These are phyloP conservation scores for Meyerozyma guilliermondii DNA, from an alignment of 1,139 yeast species.

Conservation along the genomic window DNA sequence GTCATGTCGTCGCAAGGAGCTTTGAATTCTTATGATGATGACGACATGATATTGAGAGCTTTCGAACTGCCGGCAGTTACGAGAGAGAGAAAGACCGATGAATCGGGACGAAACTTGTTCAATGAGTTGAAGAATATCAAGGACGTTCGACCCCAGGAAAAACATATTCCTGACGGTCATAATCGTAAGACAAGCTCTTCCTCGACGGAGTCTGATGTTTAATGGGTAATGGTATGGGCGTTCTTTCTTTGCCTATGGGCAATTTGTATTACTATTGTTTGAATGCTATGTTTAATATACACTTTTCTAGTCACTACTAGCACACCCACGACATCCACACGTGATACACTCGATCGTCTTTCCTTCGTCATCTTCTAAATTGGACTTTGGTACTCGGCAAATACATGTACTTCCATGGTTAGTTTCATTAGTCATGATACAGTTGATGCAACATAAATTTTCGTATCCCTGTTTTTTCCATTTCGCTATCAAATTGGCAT, in stretches of 20 bases:
- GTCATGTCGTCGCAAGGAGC: constrained; percentile 23
- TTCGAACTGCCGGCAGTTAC: constrained; percentile 29
- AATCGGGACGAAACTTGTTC: constrained; percentile 16
- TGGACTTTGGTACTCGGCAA: constrained; percentile 76
- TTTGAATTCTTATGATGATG: constrained; percentile 46
- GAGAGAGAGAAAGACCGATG: constrained; percentile 7
- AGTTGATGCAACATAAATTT: constrained; percentile 74
- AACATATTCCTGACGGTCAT: neutral
- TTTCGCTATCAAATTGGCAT: constrained; percentile 72
- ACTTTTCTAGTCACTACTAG: constrained; percentile 59
- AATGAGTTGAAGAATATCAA: constrained; percentile 14
- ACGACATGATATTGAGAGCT: constrained; percentile 48
- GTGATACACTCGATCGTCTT: constrained; percentile 60
- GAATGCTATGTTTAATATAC: constrained; percentile 1
- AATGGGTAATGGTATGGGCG: neutral
- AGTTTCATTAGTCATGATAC: constrained; percentile 64
- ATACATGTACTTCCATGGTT: constrained; percentile 70
- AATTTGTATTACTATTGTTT: constrained; percentile 1
- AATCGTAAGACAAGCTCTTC: neutral
- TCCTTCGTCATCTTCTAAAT: constrained; percentile 30
- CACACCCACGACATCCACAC: constrained; percentile 89
- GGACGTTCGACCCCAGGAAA: neutral
- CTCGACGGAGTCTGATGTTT: neutral
- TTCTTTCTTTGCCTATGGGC: constrained; percentile 1
- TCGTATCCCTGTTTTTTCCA: constrained; percentile 94